Percentiles rank a stretch among this genome's conserved stretches.
Evolutionary conservation across 192 early-diverging fungal species (phyloP).

Genomic region (Paraglomus brasilianum): DNA sequence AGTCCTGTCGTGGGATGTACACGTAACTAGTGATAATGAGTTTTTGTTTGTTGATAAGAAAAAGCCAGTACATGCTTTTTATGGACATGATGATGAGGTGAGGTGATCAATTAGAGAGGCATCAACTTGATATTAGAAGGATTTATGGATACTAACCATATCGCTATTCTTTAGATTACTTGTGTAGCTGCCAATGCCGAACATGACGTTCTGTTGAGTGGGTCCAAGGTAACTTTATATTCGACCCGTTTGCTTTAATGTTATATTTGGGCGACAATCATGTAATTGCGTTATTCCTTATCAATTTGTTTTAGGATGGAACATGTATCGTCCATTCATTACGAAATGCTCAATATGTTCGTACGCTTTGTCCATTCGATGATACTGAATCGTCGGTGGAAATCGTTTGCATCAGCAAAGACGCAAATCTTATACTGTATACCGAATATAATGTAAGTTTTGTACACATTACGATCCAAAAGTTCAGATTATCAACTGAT

Average conservation of each 20-base stretch:
- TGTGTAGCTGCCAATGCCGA: conserved; percentile 28
- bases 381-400: conserved; percentile 12
- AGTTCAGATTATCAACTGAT: no score
- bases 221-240: conserved; percentile 21
- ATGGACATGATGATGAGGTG: conserved; percentile 33
- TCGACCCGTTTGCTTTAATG: background rate
- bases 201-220: conserved; percentile 30
- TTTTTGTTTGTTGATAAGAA: conserved; percentile 20
- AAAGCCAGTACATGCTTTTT: conserved; percentile 16
- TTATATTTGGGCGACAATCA: background rate
- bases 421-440: conserved; percentile 22
- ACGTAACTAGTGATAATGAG: conserved; percentile 26
- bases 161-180: conserved; percentile 17
- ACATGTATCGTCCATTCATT: conserved; percentile 30
- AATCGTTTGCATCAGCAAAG: conserved; percentile 22
- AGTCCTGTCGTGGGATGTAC: conserved; percentile 28
- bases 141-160: background rate
- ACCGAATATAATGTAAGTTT: conserved; percentile 23
- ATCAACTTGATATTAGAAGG: no score
- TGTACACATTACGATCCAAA: no score
- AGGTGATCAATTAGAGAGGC: background rate
- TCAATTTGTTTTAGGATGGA: conserved; percentile 16
- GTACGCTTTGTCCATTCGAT: conserved; percentile 24
- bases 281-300: background rate
- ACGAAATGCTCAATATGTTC: conserved; percentile 24